Conservation (phyloP, 257 asterid species). For the Oldenlandia corymbosa region DNA sequence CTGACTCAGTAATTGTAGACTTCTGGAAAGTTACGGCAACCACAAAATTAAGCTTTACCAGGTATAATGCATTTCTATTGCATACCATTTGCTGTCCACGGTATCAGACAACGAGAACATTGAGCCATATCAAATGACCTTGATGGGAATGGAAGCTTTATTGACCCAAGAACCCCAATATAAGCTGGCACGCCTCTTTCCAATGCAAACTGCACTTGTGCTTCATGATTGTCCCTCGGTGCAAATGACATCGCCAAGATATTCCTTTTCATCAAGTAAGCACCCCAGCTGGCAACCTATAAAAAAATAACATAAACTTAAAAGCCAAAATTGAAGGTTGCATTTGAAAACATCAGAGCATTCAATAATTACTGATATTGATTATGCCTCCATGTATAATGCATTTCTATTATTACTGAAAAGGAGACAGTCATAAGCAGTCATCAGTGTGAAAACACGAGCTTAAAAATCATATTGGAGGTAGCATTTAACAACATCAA, state of each 20-base stretch:
- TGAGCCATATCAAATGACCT: slow-evolving; percentile 91
- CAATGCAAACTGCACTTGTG: slow-evolving; percentile 91
- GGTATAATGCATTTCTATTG: slow-evolving; percentile 4
- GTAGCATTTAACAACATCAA: background rate
- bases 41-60: background rate
- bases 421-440: too few relatives aligned
- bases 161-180: slow-evolving; percentile 81
- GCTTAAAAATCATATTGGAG: background rate
- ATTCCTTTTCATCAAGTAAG: slow-evolving; percentile 79
- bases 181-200: slow-evolving; percentile 94
- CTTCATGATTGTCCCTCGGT: slow-evolving; percentile 92
- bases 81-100: slow-evolving; percentile 76
- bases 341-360: background rate
- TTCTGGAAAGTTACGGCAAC: background rate
- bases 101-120: slow-evolving; percentile 92
- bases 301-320: background rate
- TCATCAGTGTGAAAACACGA: too few relatives aligned
- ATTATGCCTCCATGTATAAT: too few relatives aligned
- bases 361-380: background rate
- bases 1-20: background rate
- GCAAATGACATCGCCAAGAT: slow-evolving; percentile 86
- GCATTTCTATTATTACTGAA: too few relatives aligned
- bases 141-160: slow-evolving; percentile 75
- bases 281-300: slow-evolving; percentile 98
- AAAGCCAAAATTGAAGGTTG: background rate